Conservation (phyloP, 768 basidiomycete species). For the Tremella fuciformis region DNA sequence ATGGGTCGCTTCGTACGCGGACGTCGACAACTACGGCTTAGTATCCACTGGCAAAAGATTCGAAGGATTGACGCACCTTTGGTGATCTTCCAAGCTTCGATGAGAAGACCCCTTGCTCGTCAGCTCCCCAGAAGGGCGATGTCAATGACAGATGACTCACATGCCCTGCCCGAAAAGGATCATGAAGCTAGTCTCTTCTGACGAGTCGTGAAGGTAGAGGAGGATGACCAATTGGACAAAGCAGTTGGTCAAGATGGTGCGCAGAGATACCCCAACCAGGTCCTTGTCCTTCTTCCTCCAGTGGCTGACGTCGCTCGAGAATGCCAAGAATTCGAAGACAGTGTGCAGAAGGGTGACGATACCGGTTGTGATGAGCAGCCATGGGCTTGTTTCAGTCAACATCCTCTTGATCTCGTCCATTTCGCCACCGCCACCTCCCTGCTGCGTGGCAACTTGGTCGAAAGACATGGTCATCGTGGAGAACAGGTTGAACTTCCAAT, state of each 20-base stretch:
- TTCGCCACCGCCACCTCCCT: constrained; percentile 58
- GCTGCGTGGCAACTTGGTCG: constrained; percentile 73
- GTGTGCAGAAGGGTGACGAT: constrained; percentile 82
- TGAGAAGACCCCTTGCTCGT: constrained; percentile 43
- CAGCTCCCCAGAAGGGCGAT: constrained; percentile 8
- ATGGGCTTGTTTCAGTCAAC: constrained; percentile 66
- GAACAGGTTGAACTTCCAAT: constrained; percentile 68
- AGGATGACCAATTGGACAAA: constrained; percentile 77
- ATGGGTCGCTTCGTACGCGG: constrained; percentile 61
- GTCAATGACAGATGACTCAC: constrained; percentile 19
- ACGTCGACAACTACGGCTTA: constrained; percentile 80
- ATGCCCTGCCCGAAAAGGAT: constrained; percentile 64
- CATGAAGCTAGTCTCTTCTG: constrained; percentile 96
- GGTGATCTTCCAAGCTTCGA: constrained; percentile 85
- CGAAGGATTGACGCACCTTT: constrained; percentile 52
- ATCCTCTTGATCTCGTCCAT: constrained; percentile 94
- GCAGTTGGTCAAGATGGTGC: constrained; percentile 83
- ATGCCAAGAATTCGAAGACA: constrained; percentile 91
- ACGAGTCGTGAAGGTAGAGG: constrained; percentile 91
- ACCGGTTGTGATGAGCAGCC: constrained; percentile 78
- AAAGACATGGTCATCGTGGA: constrained; percentile 81
- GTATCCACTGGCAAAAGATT: constrained; percentile 56
- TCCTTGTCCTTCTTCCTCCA: constrained; percentile 89
- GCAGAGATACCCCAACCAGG: constrained; percentile 88
- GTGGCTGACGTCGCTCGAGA: constrained; percentile 90